These are phyloP conservation scores for Malassezia obtusa DNA, from an alignment of 1,284 basidiomycete genomes.

Conservation along the genomic window DNA sequence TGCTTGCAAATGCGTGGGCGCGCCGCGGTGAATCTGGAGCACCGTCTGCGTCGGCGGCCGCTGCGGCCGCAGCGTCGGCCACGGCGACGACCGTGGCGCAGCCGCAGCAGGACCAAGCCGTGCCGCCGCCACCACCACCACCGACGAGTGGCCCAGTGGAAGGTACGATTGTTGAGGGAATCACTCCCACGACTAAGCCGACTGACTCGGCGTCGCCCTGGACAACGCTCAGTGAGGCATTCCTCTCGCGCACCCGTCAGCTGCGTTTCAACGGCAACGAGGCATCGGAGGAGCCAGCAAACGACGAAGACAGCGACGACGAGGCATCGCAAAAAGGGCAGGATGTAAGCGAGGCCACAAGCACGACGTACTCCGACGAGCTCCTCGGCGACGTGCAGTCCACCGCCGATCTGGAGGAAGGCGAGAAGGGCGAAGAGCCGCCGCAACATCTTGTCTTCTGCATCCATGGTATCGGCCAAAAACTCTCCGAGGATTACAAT, in stretches of 20 bases:
- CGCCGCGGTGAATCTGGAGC: not conserved
- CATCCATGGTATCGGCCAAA: constrained; percentile 43
- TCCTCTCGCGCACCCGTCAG: constrained; percentile 5
- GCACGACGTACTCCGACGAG: not conserved
- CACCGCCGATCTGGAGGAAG: not conserved
- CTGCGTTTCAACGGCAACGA: not conserved
- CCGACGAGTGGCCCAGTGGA: not conserved
- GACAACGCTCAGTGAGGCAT: constrained; percentile 14
- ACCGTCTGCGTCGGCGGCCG: not conserved
- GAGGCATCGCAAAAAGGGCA: not conserved
- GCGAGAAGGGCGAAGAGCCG: not conserved
- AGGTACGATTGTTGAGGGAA: constrained; percentile 7
- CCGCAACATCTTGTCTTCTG: constrained; percentile 19
- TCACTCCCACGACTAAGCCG: not conserved
- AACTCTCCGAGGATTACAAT: constrained; percentile 25
- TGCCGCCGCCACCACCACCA: not conserved
- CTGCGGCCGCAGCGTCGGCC: not conserved
- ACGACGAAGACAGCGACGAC: not conserved
- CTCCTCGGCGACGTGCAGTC: not conserved
- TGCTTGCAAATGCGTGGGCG: constrained; percentile 1
- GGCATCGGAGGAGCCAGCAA: not conserved
- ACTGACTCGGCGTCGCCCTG: constrained; percentile 1
- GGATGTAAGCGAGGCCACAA: not conserved
- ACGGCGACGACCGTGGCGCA: not conserved
- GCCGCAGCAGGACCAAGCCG: no score